A percentile compares a stretch with the other conserved stretches of the same genome.
Conservation (phyloP, 257 asterid genomes). For the Linderniella brevidens region DNA sequence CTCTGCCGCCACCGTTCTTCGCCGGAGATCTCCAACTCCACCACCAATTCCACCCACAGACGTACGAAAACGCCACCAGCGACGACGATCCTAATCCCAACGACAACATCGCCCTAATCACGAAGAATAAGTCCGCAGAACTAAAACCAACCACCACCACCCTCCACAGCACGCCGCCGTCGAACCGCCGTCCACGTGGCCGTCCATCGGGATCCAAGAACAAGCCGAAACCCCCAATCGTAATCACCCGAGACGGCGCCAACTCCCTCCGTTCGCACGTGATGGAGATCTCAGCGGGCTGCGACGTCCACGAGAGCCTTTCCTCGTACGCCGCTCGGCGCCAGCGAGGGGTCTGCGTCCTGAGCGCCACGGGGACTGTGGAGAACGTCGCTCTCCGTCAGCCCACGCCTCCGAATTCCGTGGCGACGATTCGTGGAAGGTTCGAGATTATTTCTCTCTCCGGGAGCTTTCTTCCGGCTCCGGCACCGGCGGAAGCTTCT, state of each 20-base stretch:
- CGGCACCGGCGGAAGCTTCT: constrained; percentile 73
- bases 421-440: constrained; percentile 71
- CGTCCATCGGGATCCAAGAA: constrained; percentile 85
- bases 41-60: constrained; percentile 14
- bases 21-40: constrained; percentile 61
- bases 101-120: constrained; percentile 11
- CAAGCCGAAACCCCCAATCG: constrained; percentile 90
- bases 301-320: constrained; percentile 51
- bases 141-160: too few relatives aligned
- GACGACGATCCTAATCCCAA: constrained; percentile 16
- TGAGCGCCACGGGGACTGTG: constrained; percentile 72
- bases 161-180: too few relatives aligned
- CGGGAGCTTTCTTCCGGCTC: constrained; percentile 79
- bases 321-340: constrained; percentile 36
- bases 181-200: constrained; percentile 56
- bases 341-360: constrained; percentile 61
- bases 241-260: constrained; percentile 74
- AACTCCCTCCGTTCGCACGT: constrained; percentile 76
- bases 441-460: constrained; percentile 62
- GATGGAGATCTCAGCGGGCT: constrained; percentile 62
- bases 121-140: too few relatives aligned
- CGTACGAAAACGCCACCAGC: not conserved
- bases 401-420: constrained; percentile 55
- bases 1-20: constrained; percentile 74
- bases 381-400: constrained; percentile 66